These are phyloP conservation scores for Salix udensis DNA, from an alignment of 345 rosid genomes.

Conservation along the genomic window DNA sequence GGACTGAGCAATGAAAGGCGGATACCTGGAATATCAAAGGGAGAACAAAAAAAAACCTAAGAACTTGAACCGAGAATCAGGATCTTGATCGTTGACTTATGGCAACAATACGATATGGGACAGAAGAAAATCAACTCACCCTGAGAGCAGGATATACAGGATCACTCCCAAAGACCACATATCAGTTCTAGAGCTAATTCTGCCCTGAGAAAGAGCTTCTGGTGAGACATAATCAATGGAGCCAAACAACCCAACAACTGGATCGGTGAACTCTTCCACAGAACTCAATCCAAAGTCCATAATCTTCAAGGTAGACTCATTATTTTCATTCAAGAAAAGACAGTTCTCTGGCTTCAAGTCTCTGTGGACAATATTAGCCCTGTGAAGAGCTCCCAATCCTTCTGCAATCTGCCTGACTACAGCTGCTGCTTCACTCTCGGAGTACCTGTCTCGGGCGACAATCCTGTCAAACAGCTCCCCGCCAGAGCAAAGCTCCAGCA, in stretches of 20 bases:
- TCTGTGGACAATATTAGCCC: constrained; percentile 53
- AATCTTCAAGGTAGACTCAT: constrained; percentile 61
- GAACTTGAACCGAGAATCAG: neutral
- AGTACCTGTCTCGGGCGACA: constrained; percentile 41
- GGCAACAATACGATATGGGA: neutral
- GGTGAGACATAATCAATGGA: constrained; percentile 67
- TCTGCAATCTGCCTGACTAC: constrained; percentile 53
- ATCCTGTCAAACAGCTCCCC: constrained; percentile 61
- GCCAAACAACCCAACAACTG: constrained; percentile 64
- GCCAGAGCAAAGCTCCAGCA: constrained; percentile 59
- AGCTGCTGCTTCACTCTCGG: constrained; percentile 44
- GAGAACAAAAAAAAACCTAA: too few species aligned
- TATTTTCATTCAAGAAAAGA: constrained; percentile 39
- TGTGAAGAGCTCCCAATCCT: constrained; percentile 50
- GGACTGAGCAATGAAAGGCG: constrained; percentile 61
- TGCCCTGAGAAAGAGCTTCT: constrained; percentile 60
- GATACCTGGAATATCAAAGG: constrained; percentile 39
- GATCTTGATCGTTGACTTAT: neutral
- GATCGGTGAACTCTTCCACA: constrained; percentile 59
- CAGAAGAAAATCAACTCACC: constrained; percentile 24
- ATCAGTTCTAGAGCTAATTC: constrained; percentile 46
- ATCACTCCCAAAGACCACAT: constrained; percentile 75
- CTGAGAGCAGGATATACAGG: constrained; percentile 56
- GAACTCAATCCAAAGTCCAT: constrained; percentile 73
- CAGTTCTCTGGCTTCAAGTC: constrained; percentile 71